A percentile compares a stretch with the other conserved stretches of the same genome.
Conservation (phyloP, 1,284 basidiomycete species). For the Inonotus hispidus region DNA sequence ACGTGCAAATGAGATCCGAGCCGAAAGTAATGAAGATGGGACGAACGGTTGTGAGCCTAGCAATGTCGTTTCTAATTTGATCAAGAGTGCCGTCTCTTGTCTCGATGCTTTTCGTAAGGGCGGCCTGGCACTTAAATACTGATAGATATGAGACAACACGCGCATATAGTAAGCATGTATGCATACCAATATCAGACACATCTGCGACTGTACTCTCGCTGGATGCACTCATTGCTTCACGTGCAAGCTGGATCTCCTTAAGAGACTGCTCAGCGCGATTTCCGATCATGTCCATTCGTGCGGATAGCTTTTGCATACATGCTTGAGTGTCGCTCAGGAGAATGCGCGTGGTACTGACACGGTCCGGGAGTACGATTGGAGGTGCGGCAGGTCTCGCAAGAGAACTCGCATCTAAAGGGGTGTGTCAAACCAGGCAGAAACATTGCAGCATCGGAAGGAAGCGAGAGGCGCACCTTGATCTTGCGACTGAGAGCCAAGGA, state of each 20-base stretch:
- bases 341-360: conserved; percentile 13
- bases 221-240: conserved; percentile 5
- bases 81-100: neutral
- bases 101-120: conserved; percentile 7
- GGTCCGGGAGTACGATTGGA: conserved; percentile 11
- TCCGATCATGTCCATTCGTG: conserved; percentile 15
- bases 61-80: neutral
- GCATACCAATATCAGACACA: conserved; percentile 10
- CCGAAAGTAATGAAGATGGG: neutral
- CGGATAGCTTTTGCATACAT: conserved; percentile 15
- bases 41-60: conserved; percentile 1
- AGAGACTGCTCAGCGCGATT: conserved; percentile 6
- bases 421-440: neutral
- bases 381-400: neutral
- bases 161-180: conserved; percentile 7
- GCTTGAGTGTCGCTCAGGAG: conserved; percentile 17
- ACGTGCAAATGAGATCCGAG: neutral
- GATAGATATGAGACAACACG: neutral
- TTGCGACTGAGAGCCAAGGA: neutral
- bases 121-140: conserved; percentile 15
- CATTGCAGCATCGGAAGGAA: neutral
- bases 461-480: neutral
- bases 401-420: neutral
- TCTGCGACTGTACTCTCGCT: conserved; percentile 10
- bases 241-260: conserved; percentile 12